Conservation (phyloP, 441 rosid genomes). For the Arabidopsis lyrata region DNA sequence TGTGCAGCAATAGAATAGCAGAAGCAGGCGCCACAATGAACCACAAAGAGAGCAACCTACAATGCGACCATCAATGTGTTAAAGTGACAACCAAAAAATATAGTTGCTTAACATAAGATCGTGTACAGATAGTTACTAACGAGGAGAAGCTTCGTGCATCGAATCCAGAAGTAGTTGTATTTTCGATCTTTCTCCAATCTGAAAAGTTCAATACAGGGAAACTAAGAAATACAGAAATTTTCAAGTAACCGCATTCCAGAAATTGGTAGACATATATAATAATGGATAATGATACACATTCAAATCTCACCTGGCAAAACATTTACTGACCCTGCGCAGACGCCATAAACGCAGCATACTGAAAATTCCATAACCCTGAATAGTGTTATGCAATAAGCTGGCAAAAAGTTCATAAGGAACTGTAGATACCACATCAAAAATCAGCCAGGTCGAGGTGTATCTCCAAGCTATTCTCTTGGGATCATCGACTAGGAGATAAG, state of each 20-base stretch:
- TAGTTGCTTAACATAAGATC: not conserved
- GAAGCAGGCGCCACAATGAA: slow-evolving; percentile 80
- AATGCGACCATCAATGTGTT: not conserved
- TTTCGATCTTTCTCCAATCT: slow-evolving; percentile 87
- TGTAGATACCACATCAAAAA: slow-evolving; percentile 74
- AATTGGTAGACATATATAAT: not conserved
- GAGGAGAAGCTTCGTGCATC: slow-evolving; percentile 69
- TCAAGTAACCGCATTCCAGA: not conserved
- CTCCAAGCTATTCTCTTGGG: slow-evolving; percentile 66
- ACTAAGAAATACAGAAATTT: not conserved
- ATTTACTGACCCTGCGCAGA: slow-evolving; percentile 75
- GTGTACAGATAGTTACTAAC: slow-evolving; percentile 58
- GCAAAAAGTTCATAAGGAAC: slow-evolving; percentile 70
- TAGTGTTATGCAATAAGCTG: slow-evolving; percentile 53
- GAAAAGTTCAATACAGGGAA: slow-evolving; percentile 22
- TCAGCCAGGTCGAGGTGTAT: slow-evolving; percentile 55
- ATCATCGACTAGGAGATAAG: slow-evolving; percentile 72
- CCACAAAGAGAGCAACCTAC: slow-evolving; percentile 80
- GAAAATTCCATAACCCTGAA: slow-evolving; percentile 70
- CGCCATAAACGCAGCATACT: slow-evolving; percentile 94
- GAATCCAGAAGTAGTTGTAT: slow-evolving; percentile 70
- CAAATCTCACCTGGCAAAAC: slow-evolving; percentile 65
- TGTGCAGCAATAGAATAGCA: slow-evolving; percentile 62
- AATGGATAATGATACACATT: slow-evolving; percentile 1
- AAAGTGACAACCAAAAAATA: not conserved